Base-by-base conservation (phyloP, 73 alveolate species). In the Urostyla sp. region DNA sequence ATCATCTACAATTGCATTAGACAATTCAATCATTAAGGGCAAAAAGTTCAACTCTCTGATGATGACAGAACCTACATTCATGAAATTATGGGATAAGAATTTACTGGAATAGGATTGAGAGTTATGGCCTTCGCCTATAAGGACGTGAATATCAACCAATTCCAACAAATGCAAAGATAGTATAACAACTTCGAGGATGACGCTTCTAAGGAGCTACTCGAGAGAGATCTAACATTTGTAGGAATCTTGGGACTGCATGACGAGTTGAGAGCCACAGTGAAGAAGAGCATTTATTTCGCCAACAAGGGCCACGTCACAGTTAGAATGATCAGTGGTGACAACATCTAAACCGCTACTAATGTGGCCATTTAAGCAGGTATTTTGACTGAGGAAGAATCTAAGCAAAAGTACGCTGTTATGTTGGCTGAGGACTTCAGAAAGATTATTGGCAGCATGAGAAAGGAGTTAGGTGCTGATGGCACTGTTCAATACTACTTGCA, bases 401-500 rank as follows among this genome's bases (percentile, higher is more conserved):
- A 40, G 52, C n/a, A 10, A 8, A 59, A 59, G 7, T 59, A 59
- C 24, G 83, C 72, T 52, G 83, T 80, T 46, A 86, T 90, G 69
- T 91, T 85, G 0, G 84, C 94, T 82, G 95, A 66, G 30, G 80
- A 66, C 37, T 66, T 66, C 80, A 37, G 80, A 43, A 5, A 26
- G 26, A 40, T 43, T 27, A 63, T 66, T 61, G 84, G 90, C 44
- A 61, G 84, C 20, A 63, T 60, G 43, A 66, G 75, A 1, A 66
- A 72, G 13, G 89, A 63, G 40, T 40, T 45, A 3, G 60, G 74
- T 20, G 87, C 49, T 1, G 60, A 89, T 34, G 87, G 66, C 4
- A 27, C 45, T 30, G 78, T 32, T 1, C 40, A 35, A 28, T 85
- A 74, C 31, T 69, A 28, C 28, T 91, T 96, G 31, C 90, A 80